Percentiles rank a stretch among this genome's conserved stretches.
phyloP scores from a whole-genome alignment of 192 early-diverging fungal species.

The Entomortierella beljakovae region DNA sequence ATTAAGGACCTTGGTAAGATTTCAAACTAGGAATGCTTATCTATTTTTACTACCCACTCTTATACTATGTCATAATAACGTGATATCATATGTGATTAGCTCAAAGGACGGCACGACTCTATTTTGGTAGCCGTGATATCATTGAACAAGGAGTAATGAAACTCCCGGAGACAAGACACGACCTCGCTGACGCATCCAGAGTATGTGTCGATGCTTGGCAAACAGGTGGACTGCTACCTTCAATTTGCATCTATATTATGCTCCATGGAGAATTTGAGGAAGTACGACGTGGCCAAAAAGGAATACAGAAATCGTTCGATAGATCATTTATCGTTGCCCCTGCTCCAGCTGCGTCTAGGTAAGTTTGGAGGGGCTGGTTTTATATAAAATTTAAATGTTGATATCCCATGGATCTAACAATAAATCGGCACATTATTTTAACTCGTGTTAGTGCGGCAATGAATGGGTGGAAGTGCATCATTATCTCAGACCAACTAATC shows the following conservation, averaged over 20 bases:
- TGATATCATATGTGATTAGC: constrained; percentile 9
- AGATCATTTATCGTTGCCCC: constrained; percentile 61
- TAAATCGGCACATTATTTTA: too few species aligned
- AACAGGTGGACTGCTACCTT: constrained; percentile 35
- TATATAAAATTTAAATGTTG: too few species aligned
- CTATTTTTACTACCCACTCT: neutral
- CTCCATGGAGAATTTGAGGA: constrained; percentile 45
- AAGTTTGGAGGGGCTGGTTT: too few species aligned
- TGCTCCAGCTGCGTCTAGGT: constrained; percentile 50
- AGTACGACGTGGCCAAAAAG: neutral
- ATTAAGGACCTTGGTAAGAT: constrained; percentile 35
- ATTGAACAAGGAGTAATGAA: constrained; percentile 25
- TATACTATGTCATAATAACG: too few species aligned
- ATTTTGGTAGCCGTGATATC: constrained; percentile 32
- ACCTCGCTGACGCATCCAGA: constrained; percentile 50
- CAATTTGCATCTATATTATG: constrained; percentile 45
- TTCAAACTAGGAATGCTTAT: neutral
- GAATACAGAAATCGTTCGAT: constrained; percentile 53
- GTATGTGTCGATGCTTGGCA: constrained; percentile 65
- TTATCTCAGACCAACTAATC: constrained; percentile 37
- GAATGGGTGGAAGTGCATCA: constrained; percentile 45
- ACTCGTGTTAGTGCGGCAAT: constrained; percentile 11
- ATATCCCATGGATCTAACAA: too few species aligned
- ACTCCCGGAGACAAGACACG: constrained; percentile 57
- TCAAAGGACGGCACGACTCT: constrained; percentile 18